phyloP scores from a whole-genome alignment of 164 flowering plant species.

The Chloranthus sessilifolius region DNA sequence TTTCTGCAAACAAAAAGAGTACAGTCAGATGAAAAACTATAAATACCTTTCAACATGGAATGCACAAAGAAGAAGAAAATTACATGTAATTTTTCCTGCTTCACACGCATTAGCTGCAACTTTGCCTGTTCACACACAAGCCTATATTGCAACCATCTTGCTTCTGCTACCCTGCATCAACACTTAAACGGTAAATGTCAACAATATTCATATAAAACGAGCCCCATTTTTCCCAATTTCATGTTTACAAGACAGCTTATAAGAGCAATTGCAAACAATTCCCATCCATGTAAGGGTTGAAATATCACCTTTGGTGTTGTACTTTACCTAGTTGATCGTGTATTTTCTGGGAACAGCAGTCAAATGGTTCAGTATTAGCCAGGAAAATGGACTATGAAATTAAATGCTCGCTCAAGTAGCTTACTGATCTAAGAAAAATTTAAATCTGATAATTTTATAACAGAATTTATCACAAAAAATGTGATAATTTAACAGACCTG shows the following conservation, averaged over 20 bases:
- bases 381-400: neutral
- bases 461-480: neutral
- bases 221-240: neutral
- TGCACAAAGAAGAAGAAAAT: slow-evolving; percentile 6
- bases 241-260: neutral
- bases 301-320: slow-evolving; percentile 38
- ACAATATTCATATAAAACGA: neutral
- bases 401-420: neutral
- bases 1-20: slow-evolving; percentile 38
- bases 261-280: neutral
- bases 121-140: slow-evolving; percentile 46
- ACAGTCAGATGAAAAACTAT: slow-evolving; percentile 3
- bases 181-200: slow-evolving; percentile 2
- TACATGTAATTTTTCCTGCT: slow-evolving; percentile 52
- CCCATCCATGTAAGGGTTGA: neutral
- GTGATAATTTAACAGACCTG: slow-evolving; percentile 38
- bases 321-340: slow-evolving; percentile 13
- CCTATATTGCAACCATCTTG: slow-evolving; percentile 33
- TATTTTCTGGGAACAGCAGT: slow-evolving; percentile 31
- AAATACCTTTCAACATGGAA: neutral
- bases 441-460: neutral
- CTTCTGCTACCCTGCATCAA: slow-evolving; percentile 49
- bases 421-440: neutral
- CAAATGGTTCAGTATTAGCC: neutral
- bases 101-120: slow-evolving; percentile 37